A percentile compares a stretch with the other conserved stretches of the same genome.
phyloP scores from a whole-genome alignment of 1,139 yeast species.

The Candida labiduridarum region DNA sequence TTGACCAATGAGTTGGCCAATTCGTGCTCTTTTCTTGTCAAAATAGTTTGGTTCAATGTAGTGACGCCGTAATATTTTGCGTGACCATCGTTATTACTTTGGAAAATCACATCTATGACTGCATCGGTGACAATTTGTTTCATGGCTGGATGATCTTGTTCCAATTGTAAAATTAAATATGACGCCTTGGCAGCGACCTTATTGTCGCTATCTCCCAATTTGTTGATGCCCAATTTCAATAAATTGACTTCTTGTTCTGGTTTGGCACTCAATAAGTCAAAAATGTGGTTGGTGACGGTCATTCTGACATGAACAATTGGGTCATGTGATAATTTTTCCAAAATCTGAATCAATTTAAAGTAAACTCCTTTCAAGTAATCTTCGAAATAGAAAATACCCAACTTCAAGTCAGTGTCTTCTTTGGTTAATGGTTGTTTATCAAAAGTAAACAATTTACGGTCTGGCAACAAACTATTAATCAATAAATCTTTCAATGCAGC shows the following conservation, averaged over 20 bases:
- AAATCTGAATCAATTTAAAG: slow-evolving; percentile 67
- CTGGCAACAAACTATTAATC: slow-evolving; percentile 78
- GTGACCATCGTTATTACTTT: slow-evolving; percentile 74
- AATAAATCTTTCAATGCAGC: slow-evolving; percentile 89
- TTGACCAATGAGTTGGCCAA: slow-evolving; percentile 82
- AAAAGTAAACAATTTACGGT: slow-evolving; percentile 79
- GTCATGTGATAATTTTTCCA: slow-evolving; percentile 82
- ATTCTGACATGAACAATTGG: slow-evolving; percentile 89
- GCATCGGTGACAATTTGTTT: slow-evolving; percentile 76
- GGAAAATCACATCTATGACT: slow-evolving; percentile 77
- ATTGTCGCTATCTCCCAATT: slow-evolving; percentile 89
- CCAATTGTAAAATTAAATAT: slow-evolving; percentile 73
- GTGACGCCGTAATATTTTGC: slow-evolving; percentile 85
- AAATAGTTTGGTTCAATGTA: slow-evolving; percentile 89
- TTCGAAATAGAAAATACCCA: slow-evolving; percentile 83
- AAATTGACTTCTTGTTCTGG: slow-evolving; percentile 98
- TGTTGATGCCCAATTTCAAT: slow-evolving; percentile 85
- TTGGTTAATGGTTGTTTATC: slow-evolving; percentile 70
- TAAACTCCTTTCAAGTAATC: slow-evolving; percentile 80
- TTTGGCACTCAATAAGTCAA: slow-evolving; percentile 77
- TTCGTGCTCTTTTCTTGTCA: slow-evolving; percentile 72
- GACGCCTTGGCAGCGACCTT: slow-evolving; percentile 91
- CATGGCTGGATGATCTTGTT: slow-evolving; percentile 97
- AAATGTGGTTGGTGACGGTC: slow-evolving; percentile 73
- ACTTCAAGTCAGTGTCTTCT: slow-evolving; percentile 46